A percentile compares a stretch with the other conserved stretches of the same genome.
These are phyloP conservation scores for Micractinium sp. DNA, from an alignment of 139 green algal genomes.

Conservation along the genomic window DNA sequence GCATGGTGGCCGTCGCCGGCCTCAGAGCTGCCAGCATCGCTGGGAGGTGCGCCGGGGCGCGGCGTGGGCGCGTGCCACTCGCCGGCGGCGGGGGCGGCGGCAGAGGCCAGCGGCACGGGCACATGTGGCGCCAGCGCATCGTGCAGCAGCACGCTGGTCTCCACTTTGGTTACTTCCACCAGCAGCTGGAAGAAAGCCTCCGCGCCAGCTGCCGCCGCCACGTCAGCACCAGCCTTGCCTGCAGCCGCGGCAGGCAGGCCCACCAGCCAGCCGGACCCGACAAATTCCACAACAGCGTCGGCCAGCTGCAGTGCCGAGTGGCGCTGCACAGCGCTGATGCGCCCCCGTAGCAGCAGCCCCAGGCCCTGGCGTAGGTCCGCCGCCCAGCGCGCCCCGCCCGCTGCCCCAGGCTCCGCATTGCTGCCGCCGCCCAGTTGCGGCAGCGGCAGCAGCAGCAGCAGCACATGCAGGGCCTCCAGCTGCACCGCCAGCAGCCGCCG, in stretches of 20 bases:
- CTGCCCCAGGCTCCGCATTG: background rate
- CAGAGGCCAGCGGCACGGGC: slow-evolving; percentile 16
- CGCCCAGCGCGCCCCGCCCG: slow-evolving; percentile 40
- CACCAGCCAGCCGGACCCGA: slow-evolving; percentile 62
- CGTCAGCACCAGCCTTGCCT: background rate
- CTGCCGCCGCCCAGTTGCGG: background rate
- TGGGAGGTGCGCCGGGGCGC: background rate
- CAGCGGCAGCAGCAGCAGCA: slow-evolving; percentile 66
- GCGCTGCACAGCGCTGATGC: slow-evolving; percentile 50
- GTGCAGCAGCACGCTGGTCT: slow-evolving; percentile 59
- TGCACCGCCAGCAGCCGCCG: slow-evolving; percentile 46
- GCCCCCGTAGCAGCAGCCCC: slow-evolving; percentile 43
- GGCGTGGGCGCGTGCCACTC: slow-evolving; percentile 16
- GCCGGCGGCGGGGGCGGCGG: background rate
- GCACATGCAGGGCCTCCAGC: slow-evolving; percentile 65
- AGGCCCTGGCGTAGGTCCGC: slow-evolving; percentile 47
- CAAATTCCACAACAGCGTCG: slow-evolving; percentile 48
- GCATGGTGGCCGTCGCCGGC: background rate
- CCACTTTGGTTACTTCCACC: slow-evolving; percentile 54
- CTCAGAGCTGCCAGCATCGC: slow-evolving; percentile 8
- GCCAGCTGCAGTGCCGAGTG: slow-evolving; percentile 68
- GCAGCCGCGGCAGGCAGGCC: background rate
- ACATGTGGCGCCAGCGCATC: slow-evolving; percentile 51
- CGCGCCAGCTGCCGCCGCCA: background rate
- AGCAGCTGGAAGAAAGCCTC: slow-evolving; percentile 60